Conservation (phyloP, 306 rosid genomes). For the Trifolium repens region DNA sequence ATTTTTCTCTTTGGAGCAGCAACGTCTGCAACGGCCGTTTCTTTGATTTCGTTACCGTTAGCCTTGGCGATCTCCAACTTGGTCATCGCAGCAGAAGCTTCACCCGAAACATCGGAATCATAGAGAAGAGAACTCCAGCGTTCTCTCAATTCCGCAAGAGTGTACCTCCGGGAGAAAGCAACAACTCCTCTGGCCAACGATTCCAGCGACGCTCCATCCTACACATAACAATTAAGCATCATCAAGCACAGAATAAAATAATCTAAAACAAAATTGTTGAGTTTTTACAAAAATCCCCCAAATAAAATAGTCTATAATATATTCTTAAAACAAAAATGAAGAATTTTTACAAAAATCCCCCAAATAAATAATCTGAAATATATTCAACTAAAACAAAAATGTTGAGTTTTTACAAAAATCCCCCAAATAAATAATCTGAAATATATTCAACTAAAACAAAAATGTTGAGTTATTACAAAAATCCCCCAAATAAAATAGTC, state of each 20-base stretch:
- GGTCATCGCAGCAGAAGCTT: conserved; percentile 60
- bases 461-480: too few species aligned
- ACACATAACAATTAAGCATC: conserved; percentile 7
- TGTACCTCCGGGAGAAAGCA: conserved; percentile 65
- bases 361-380: too few species aligned
- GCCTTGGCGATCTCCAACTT: conserved; percentile 54
- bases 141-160: conserved; percentile 58
- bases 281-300: too few species aligned
- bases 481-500: background rate
- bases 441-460: too few species aligned
- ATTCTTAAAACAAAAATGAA: too few species aligned
- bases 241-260: too few species aligned
- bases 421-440: too few species aligned
- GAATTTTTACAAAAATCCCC: too few species aligned
- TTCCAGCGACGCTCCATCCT: conserved; percentile 87
- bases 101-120: conserved; percentile 53
- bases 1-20: conserved; percentile 47
- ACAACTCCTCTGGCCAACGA: conserved; percentile 94
- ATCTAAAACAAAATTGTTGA: too few species aligned
- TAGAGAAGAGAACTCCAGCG: conserved; percentile 81
- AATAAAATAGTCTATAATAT: too few species aligned
- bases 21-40: background rate
- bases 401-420: too few species aligned
- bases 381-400: too few species aligned
- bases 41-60: conserved; percentile 13